Evolutionary conservation across 345 rosid species (phyloP).

Genomic region (Lepidium sativum): DNA sequence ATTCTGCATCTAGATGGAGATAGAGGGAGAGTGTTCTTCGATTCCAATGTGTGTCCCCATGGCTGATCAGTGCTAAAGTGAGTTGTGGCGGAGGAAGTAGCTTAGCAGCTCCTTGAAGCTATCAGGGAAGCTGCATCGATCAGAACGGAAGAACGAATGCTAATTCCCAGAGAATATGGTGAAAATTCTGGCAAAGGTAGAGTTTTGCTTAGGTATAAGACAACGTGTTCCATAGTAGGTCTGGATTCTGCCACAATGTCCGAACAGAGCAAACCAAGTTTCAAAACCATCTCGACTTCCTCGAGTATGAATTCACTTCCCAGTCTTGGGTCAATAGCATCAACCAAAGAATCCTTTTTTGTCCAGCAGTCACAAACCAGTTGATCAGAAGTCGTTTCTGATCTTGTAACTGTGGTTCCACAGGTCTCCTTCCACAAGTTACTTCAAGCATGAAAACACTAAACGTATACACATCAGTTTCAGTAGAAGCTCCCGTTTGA

Average conservation of each 20-base stretch:
- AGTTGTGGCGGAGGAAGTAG: neutral
- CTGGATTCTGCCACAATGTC: slow-evolving; percentile 15
- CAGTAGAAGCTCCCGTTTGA: slow-evolving; percentile 27
- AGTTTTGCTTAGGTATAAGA: slow-evolving; percentile 19
- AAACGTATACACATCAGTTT: slow-evolving; percentile 37
- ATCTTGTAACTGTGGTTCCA: slow-evolving; percentile 34
- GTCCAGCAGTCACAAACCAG: slow-evolving; percentile 29
- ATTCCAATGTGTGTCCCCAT: neutral
- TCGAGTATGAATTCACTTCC: neutral
- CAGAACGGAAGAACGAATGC: slow-evolving; percentile 12
- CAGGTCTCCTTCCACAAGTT: slow-evolving; percentile 52
- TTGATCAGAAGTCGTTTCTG: slow-evolving; percentile 25
- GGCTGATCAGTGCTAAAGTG: neutral
- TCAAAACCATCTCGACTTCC: slow-evolving; percentile 40
- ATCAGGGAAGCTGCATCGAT: slow-evolving; percentile 21
- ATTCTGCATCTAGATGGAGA: neutral
- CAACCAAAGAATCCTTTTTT: slow-evolving; percentile 21
- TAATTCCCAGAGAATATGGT: slow-evolving; percentile 7
- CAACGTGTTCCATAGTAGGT: slow-evolving; percentile 42
- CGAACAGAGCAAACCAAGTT: slow-evolving; percentile 37
- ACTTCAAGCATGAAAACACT: slow-evolving; percentile 41
- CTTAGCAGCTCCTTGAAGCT: slow-evolving; percentile 1
- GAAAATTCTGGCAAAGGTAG: slow-evolving; percentile 23
- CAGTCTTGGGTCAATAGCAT: slow-evolving; percentile 28
- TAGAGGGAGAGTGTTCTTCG: neutral